Conservation (phyloP, 2,329 filamentous ascomycete species). For the Phyllosticta ampelicida region DNA sequence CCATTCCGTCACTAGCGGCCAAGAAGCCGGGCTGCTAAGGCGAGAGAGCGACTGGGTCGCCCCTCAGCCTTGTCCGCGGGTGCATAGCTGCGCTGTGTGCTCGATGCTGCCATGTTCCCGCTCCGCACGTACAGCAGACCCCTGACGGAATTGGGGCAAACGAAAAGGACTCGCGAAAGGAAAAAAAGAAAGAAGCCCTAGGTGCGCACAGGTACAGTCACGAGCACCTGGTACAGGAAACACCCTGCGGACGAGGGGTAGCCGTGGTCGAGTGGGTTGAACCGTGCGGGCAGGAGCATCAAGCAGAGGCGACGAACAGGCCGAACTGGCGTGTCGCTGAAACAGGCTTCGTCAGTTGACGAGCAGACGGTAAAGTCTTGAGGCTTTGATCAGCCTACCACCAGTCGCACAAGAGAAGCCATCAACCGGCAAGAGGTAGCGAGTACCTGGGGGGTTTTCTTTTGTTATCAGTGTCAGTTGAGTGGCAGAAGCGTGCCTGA, state of each 20-base stretch:
- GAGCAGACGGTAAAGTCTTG: not conserved
- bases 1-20: no score
- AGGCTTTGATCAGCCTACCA: conserved; percentile 1
- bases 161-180: not conserved
- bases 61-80: conserved; percentile 6
- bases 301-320: not conserved
- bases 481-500: not conserved
- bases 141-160: not conserved
- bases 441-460: not conserved
- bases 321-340: conserved; percentile 1
- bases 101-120: not conserved
- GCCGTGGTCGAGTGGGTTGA: not conserved
- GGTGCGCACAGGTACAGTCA: not conserved
- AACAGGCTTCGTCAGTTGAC: conserved; percentile 6
- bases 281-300: not conserved
- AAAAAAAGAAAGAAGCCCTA: not conserved
- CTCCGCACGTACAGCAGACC: not conserved
- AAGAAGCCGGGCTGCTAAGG: not conserved
- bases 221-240: not conserved
- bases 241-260: not conserved
- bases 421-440: not conserved
- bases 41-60: not conserved
- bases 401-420: not conserved
- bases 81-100: not conserved
- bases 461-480: not conserved